phyloP scores from a whole-genome alignment of 257 asterid genomes.

The Solanum rostratum region DNA sequence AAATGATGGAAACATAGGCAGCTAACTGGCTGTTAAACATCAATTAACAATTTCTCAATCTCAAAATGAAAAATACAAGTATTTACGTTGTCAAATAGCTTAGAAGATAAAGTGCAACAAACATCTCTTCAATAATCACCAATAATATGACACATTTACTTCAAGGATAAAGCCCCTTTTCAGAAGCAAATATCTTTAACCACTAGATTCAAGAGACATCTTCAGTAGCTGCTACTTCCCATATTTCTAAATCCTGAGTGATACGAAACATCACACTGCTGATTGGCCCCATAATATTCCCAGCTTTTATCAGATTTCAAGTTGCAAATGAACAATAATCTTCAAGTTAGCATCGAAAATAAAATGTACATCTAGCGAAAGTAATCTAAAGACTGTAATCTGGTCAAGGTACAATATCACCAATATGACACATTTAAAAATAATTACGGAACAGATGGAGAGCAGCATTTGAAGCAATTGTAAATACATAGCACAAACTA shows the following conservation, averaged over 20 bases:
- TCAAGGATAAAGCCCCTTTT: not conserved
- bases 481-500: constrained; percentile 30
- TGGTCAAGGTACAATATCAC: constrained; percentile 1
- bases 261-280: not conserved
- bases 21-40: not conserved
- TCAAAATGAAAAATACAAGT: not conserved
- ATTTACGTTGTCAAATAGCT: not conserved
- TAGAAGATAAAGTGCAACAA: not conserved
- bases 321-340: not conserved
- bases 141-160: not conserved
- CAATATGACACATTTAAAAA: not conserved
- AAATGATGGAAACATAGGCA: not conserved
- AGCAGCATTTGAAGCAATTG: not conserved
- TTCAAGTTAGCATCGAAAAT: not conserved
- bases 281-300: not conserved
- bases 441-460: not conserved
- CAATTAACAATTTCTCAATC: not conserved
- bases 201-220: not conserved
- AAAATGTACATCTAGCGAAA: not conserved
- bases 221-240: not conserved
- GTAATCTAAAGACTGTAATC: not conserved
- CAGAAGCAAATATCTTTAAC: not conserved
- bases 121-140: not conserved
- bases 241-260: not conserved
- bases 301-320: not conserved